Base-by-base conservation (phyloP, 164 flowering plant genomes). In the Vitis riparia region DNA sequence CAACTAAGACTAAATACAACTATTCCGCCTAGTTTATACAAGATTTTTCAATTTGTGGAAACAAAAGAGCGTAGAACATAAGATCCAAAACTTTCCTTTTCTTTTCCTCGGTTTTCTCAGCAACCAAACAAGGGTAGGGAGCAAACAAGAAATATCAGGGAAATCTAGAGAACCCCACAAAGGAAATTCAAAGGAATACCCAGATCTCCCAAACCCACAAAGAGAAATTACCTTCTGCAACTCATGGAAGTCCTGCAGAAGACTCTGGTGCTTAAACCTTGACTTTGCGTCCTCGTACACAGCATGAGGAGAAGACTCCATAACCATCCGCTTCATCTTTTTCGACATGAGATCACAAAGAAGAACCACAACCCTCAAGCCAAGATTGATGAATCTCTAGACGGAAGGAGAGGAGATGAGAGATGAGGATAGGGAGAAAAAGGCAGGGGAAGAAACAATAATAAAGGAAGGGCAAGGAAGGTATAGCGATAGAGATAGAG, bases 221-320 rank as follows among this genome's bases (percentile, higher is more conserved):
- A 73, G 73, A 64, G 59, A 67, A 19, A 60, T 49, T 66, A 93
- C 98, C 93, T 85, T 82, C 14, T 76, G 66, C 74, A 93, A 69
- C 15, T 89, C 93, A n/a, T 76, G 70, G 70, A 72, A 91, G 74
- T 93, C 98, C 37, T 93, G 91, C 83, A 86, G 17, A 19, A 93
- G 89, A 63, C 79, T 81, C 71, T 91, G 89, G 76, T 82, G 85
- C 85, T 78, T 93, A 64, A 80, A 72, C 66, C 81, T 83, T 49
- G 69, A 69, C 79, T 80, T 83, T 11, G 84, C 75, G 32, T 86
- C 91, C 62, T 83, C 89, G 50, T 62, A 82, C 14, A 69, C 76
- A 53, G 58, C 52, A 47, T 56, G 68, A n/a, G 74, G 68, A 66
- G 77, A 62, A 58, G 64, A 8, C 69, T 66, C 84, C 73, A 79